A percentile compares a stretch with the other conserved stretches of the same genome.
phyloP scores from a whole-genome alignment of 2,329 filamentous ascomycete genomes.

The Pseudofabraea citricarpa region DNA sequence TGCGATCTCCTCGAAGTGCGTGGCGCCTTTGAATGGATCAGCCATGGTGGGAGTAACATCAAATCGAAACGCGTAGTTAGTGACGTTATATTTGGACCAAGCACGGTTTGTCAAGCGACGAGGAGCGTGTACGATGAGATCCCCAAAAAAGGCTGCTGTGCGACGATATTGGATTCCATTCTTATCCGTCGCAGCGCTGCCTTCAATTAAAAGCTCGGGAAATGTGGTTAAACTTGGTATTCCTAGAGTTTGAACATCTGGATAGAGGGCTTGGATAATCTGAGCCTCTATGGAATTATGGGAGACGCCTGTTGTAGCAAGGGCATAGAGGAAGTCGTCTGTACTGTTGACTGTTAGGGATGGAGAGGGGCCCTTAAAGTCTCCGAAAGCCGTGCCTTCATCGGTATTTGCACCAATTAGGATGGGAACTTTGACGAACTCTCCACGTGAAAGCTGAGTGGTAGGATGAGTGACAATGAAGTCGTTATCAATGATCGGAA shows the following conservation, averaged over 20 bases:
- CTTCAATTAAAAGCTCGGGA: constrained; percentile 30
- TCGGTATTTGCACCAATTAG: constrained; percentile 32
- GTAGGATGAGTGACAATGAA: constrained; percentile 27
- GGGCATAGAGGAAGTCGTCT: constrained; percentile 7
- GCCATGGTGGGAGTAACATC: constrained; percentile 32
- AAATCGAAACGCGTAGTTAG: constrained; percentile 37
- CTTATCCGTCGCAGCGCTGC: constrained; percentile 16
- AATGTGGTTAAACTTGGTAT: constrained; percentile 38
- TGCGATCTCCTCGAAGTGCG: constrained; percentile 43
- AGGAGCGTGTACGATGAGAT: constrained; percentile 1
- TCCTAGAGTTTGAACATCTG: constrained; percentile 40
- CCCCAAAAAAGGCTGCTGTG: constrained; percentile 1
- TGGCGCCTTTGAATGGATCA: constrained; percentile 15
- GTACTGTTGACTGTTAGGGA: constrained; percentile 6
- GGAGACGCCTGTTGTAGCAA: background rate
- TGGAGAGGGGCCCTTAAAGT: too few relatives aligned
- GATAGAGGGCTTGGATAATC: too few relatives aligned
- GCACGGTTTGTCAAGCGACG: constrained; percentile 2
- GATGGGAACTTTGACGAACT: constrained; percentile 36
- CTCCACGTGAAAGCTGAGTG: constrained; percentile 25
- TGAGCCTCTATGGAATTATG: background rate
- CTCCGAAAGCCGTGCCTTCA: constrained; percentile 36
- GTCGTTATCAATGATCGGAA: constrained; percentile 32
- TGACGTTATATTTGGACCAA: constrained; percentile 9
- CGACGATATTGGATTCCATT: constrained; percentile 31